These are phyloP conservation scores for Chionographis japonica DNA, from an alignment of 106 monocot species.

Conservation along the genomic window DNA sequence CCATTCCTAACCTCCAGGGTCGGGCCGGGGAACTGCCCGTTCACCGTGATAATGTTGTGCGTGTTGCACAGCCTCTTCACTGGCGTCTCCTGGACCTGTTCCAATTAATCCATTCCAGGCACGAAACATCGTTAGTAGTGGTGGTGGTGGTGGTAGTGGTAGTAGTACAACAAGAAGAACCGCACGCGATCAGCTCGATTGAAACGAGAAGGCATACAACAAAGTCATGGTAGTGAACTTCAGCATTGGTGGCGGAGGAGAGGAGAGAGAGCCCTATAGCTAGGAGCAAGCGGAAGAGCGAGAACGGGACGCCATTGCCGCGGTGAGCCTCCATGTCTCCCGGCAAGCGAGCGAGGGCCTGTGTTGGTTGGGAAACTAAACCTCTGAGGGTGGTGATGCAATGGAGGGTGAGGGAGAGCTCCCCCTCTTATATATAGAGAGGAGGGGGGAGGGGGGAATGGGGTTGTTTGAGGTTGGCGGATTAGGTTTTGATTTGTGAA, in stretches of 20 bases:
- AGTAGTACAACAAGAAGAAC: too few relatives aligned
- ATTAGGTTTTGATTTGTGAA: conserved; percentile 37
- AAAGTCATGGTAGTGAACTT: conserved; percentile 23
- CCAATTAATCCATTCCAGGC: not conserved
- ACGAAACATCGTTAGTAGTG: not conserved
- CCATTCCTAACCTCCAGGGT: conserved; percentile 49
- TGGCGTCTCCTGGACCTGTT: conserved; percentile 45
- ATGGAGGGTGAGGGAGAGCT: not conserved
- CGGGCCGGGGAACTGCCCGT: conserved; percentile 68
- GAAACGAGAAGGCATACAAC: conserved; percentile 2
- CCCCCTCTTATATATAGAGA: not conserved
- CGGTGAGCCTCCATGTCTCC: not conserved
- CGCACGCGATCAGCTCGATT: too few relatives aligned
- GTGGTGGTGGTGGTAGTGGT: too few relatives aligned
- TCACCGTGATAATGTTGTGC: conserved; percentile 53
- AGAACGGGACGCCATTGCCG: not conserved
- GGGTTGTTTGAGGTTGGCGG: conserved; percentile 19
- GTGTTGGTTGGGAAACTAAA: not conserved
- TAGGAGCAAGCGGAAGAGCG: not conserved
- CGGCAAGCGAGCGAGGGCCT: not conserved
- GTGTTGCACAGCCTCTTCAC: conserved; percentile 80
- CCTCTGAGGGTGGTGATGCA: not conserved
- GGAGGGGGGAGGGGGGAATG: not conserved
- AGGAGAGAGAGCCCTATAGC: not conserved
- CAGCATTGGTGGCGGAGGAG: conserved; percentile 6